Evolutionary conservation across 352 stramenopile genomes (phyloP), one percentile per base, ranked within the genome.

Genomic region (Pythium rishiriense): DNA sequence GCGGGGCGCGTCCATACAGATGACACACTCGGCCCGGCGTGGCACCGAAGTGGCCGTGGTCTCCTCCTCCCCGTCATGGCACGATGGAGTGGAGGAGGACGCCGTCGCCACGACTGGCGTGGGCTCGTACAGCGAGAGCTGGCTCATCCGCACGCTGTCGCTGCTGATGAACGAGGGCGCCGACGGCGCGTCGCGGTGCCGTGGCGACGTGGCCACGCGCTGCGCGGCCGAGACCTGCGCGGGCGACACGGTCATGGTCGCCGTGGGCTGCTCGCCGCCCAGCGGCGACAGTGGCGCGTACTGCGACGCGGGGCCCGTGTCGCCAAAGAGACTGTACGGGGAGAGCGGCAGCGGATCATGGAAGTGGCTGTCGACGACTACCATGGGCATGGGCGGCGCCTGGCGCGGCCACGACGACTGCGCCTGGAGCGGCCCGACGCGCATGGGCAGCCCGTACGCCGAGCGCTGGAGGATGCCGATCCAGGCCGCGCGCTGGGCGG

Each of bases 1-100:
- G 17, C 75, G 64, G 43, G 59, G 65, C 28, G 66, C 73, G 68
- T 83, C 75, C 59, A 83, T 75, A 61, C 82, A 91, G 42, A 91
- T 83, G 35, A 76, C 68, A 52, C 79, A 91, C 66, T 86, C 66
- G 56, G 66, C 60, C 2, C 59, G 26, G 33, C 21, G 29, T 31
- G 21, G n/a, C 29, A 46, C n/a, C 41, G 42, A 26, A n/a, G n/a
- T 6, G 7, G 3, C 41, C 19, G 19, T n/a, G 11, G 10, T 7
- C 22, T 45, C 47, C 21, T 43, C 5, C n/a, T n/a, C n/a, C n/a
- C n/a, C n/a, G n/a, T n/a, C n/a, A n/a, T n/a, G n/a, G n/a, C n/a
- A n/a, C n/a, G n/a, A n/a, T n/a, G n/a, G n/a, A n/a, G n/a, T n/a
- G n/a, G n/a, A n/a, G n/a, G n/a, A n/a, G 58, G 37, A 43, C 37